These are phyloP conservation scores for Nectriaceae sp. DNA, from an alignment of 2,329 filamentous ascomycete genomes.

Conservation along the genomic window DNA sequence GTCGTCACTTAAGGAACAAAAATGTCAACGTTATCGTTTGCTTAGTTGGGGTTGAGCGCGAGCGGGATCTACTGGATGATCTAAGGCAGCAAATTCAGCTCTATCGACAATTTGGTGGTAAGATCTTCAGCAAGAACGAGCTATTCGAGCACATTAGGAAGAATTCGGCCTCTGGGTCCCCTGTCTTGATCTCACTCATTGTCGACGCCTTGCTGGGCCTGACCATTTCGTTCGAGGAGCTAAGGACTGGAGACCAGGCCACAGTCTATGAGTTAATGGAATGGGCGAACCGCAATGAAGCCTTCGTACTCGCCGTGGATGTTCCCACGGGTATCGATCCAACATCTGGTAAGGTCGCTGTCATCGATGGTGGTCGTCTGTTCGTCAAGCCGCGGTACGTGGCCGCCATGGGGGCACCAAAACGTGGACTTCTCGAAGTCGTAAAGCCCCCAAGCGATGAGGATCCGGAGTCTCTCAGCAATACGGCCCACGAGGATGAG, in stretches of 20 bases:
- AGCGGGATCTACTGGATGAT: constrained; percentile 77
- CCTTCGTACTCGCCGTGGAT: constrained; percentile 84
- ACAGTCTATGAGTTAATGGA: constrained; percentile 88
- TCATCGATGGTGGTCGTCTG: constrained; percentile 74
- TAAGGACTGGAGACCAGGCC: constrained; percentile 79
- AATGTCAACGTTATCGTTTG: constrained; percentile 80
- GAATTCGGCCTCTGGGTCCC: constrained; percentile 39
- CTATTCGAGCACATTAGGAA: constrained; percentile 62
- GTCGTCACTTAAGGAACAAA: constrained; percentile 82
- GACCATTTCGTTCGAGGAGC: constrained; percentile 84
- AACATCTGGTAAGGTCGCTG: constrained; percentile 65
- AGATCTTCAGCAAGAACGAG: constrained; percentile 63
- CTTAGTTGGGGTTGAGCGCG: constrained; percentile 81
- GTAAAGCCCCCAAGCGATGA: constrained; percentile 56
- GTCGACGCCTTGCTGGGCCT: constrained; percentile 87
- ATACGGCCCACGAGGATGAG: constrained; percentile 50
- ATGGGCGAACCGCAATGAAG: constrained; percentile 88
- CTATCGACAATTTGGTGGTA: constrained; percentile 80
- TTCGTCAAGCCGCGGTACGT: constrained; percentile 83
- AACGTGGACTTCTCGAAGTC: constrained; percentile 79
- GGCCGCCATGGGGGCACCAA: constrained; percentile 83
- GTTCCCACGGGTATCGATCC: constrained; percentile 88
- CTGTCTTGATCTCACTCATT: constrained; percentile 71
- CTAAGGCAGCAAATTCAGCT: constrained; percentile 80
- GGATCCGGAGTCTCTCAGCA: constrained; percentile 31